phyloP scores from a whole-genome alignment of 257 asterid genomes.

The Scutellaria minor region DNA sequence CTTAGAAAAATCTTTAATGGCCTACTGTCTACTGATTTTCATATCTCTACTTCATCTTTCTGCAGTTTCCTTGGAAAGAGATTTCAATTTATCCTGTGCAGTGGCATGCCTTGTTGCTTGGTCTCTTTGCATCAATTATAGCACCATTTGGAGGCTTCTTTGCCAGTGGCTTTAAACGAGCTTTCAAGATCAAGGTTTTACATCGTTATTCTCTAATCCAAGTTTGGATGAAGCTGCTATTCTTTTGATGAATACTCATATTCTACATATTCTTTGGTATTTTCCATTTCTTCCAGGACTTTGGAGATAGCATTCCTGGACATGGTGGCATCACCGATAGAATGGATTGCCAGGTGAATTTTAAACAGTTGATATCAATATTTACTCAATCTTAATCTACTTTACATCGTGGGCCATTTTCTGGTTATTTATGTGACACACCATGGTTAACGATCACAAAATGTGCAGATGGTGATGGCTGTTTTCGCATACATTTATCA shows the following conservation, averaged over 20 bases:
- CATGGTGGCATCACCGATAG: conserved; percentile 99
- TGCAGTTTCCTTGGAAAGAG: conserved; percentile 81
- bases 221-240: conserved; percentile 15
- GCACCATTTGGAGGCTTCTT: conserved; percentile 99
- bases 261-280: conserved; percentile 14
- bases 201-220: conserved; percentile 28
- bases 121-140: conserved; percentile 90
- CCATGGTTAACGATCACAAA: neutral
- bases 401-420: conserved; percentile 9
- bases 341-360: conserved; percentile 97
- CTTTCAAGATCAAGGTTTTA: conserved; percentile 91
- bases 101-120: conserved; percentile 86
- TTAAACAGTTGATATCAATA: neutral
- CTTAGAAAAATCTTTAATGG: conserved; percentile 1
- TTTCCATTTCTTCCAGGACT: conserved; percentile 60
- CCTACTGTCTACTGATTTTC: neutral
- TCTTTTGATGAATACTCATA: conserved; percentile 21
- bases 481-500: conserved; percentile 87
- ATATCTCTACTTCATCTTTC: conserved; percentile 23
- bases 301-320: conserved; percentile 99
- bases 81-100: conserved; percentile 75
- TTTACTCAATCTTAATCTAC: neutral
- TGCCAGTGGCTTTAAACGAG: conserved; percentile 98
- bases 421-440: neutral
- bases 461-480: conserved; percentile 93